phyloP scores from a whole-genome alignment of 179 eudicot genomes.

The Heliamphora pulchella region DNA sequence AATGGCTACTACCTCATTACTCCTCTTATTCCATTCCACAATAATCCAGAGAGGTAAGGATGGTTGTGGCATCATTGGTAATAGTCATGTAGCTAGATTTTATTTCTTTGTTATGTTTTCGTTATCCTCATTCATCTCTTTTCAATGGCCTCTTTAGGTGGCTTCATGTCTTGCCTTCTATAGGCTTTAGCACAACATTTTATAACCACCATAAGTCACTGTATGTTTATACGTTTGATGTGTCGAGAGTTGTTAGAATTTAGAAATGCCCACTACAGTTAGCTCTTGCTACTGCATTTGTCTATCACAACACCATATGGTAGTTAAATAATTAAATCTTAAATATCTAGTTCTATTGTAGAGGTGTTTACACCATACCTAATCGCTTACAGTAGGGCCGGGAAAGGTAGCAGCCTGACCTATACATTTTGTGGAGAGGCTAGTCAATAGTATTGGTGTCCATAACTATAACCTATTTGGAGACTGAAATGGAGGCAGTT shows the following conservation, averaged over 20 bases:
- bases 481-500: not conserved
- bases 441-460: not conserved
- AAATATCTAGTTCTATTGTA: no score
- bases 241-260: not conserved
- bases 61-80: not conserved
- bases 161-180: not conserved
- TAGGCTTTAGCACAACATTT: conserved; percentile 7
- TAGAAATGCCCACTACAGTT: not conserved
- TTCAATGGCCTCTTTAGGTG: not conserved
- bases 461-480: not conserved
- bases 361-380: no score
- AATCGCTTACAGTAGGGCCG: no score
- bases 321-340: no score
- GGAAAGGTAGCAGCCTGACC: no score
- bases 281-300: conserved; percentile 9
- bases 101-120: not conserved
- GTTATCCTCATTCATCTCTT: not conserved
- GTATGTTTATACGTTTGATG: not conserved
- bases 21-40: conserved; percentile 64
- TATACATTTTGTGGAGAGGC: no score
- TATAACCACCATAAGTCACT: not conserved
- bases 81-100: not conserved
- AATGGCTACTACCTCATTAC: conserved; percentile 85
- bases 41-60: conserved; percentile 58
- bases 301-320: not conserved